These are phyloP conservation scores for Oryza brachyantha DNA, from an alignment of 176 grass and related monocot genomes.

Conservation along the genomic window DNA sequence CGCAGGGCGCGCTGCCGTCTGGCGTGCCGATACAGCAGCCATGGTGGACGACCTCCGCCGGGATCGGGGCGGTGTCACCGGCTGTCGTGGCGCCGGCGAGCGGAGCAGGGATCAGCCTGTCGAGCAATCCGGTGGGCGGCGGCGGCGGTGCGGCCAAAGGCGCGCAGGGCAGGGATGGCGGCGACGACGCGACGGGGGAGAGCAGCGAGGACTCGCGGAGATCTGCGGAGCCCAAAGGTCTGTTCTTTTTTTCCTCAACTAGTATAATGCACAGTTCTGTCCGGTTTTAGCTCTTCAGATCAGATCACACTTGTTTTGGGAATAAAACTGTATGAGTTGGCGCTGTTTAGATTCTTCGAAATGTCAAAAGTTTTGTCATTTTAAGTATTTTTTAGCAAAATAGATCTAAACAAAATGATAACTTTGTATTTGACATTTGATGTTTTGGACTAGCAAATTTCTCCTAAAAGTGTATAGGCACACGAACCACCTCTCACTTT, in stretches of 20 bases:
- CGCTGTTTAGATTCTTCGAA: too few species aligned
- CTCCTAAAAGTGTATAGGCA: too few species aligned
- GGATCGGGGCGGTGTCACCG: slow-evolving; percentile 44
- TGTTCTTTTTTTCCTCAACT: background rate
- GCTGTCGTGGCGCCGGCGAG: slow-evolving; percentile 47
- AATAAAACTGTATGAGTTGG: background rate
- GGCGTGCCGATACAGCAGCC: slow-evolving; percentile 47
- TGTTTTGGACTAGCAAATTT: too few species aligned
- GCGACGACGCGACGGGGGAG: slow-evolving; percentile 19
- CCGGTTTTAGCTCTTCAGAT: background rate
- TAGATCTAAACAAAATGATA: too few species aligned
- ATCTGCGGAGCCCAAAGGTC: slow-evolving; percentile 48
- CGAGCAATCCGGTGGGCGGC: slow-evolving; percentile 22
- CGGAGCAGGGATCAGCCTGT: slow-evolving; percentile 27
- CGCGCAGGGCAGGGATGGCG: background rate
- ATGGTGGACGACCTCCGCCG: slow-evolving; percentile 42
- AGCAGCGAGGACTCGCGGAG: slow-evolving; percentile 49
- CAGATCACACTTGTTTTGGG: slow-evolving; percentile 30
- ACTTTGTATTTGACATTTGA: too few species aligned
- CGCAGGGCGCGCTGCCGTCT: slow-evolving; percentile 32
- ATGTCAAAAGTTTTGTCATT: too few species aligned
- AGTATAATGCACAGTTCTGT: background rate
- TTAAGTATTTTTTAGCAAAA: too few species aligned
- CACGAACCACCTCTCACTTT: too few species aligned
- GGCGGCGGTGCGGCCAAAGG: slow-evolving; percentile 9